Evolutionary conservation across 2,329 filamentous ascomycete species (phyloP), one percentile per base, ranked within the genome.

Genomic region (Claviceps quebecensis): DNA sequence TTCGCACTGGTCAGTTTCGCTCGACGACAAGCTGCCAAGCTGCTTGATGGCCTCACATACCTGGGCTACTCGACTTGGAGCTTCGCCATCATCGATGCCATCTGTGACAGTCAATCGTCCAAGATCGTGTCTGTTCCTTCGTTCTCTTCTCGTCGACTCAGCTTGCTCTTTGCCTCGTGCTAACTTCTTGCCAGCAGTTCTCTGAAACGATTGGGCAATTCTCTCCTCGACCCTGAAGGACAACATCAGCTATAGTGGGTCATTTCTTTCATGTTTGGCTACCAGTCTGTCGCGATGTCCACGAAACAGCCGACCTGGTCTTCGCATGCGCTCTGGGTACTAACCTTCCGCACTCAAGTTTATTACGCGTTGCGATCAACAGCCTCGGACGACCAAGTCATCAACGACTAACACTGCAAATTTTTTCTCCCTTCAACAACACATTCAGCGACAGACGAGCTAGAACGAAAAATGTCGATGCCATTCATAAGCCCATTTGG

Each of bases 401-500:
- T 43, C 11, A 16, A 7, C 38, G 34, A 11, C 39, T n/a, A 14
- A 0, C 23, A 7, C 16, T 19, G 14, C 22, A 17, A 1, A 11
- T 9, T 26, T 1, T 7, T 9, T 16, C 13, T 16, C 7, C 17
- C 4, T 17, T 4, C 6, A 29, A 7, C 0, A 26, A 9, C 6
- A 43, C 22, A 43, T 43, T 43, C 9, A 23, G 17, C 4, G 8
- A 23, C 5, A 3, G 7, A 19, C 39, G n/a, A 43, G 6, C 19
- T 41, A 43, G 4, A 43, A 23, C 49, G 19, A 17, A 41, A 58
- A 58, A 89, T 90, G 85, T 82, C 87, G 58, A 80, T 82, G 65
- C 82, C 77, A 61, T 93, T 94, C 69, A 85, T 84, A 53, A 88
- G 86, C 67, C 79, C 82, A 47, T 80, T 82, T 57, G 79, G 77